Base-by-base conservation (phyloP, 331 rosid genomes). In the Pyrus hybrid region DNA sequence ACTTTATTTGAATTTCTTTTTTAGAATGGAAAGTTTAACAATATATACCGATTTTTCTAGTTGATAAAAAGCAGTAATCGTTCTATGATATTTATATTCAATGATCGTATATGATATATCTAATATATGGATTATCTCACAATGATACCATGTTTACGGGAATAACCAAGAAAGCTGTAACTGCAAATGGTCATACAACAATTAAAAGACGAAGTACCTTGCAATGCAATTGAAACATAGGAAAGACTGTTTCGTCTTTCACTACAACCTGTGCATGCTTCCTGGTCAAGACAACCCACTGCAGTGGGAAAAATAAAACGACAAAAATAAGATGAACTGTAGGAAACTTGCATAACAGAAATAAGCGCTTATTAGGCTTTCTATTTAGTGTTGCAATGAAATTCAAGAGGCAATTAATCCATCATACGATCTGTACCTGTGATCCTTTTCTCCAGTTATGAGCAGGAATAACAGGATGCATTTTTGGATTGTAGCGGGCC, bases 401-500 rank as follows among this genome's bases (percentile, higher is more conserved):
- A 53, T 45, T 68, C 64, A 70, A 21, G n/a, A n/a, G 62, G 71
- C 57, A 74, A 81, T 41, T 28, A 64, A 18, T 58, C 71, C 54
- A 71, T 33, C 70, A 35, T 18, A 33, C 30, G 37, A 72, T 29
- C 32, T 67, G 70, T 83, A 95, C 99, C 97, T 95, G 99, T 73
- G 99, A 95, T 71, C 99, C 99, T 86, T 95, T 95, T 80, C 99
- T 89, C 99, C 99, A 95, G 79, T 87, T 92, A 53, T 79, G 43
- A 79, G 90, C 96, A 67, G 97, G 97, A 87, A 95, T 90, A 75
- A 87, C 79, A 74, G 96, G 90, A 88, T 82, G 72, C 97, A 95
- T 95, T 84, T 79, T 90, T 29, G 99, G 99, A 83, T 95, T 95
- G 83, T 95, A 95, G 18, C 97, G 99, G 54, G 96, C 97, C 73